Conservation (phyloP, 2,329 filamentous ascomycete species). For the Fusarium abutilonis region DNA sequence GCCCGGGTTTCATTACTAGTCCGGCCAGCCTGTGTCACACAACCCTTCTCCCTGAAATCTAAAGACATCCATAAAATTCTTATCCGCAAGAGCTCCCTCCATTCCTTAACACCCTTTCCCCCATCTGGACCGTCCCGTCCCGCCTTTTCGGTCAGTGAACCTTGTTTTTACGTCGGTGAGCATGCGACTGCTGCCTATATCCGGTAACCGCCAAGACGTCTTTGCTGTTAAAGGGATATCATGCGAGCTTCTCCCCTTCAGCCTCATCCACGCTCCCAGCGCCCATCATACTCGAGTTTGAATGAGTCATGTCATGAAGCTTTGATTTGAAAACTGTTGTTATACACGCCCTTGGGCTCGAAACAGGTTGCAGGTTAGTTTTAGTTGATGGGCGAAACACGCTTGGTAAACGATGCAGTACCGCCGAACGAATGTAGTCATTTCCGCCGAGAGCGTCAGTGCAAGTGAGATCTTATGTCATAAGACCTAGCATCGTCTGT, state of each 20-base stretch:
- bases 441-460: slow-evolving; percentile 26
- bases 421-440: slow-evolving; percentile 25
- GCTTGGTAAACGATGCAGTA: slow-evolving; percentile 15
- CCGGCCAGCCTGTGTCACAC: slow-evolving; percentile 3
- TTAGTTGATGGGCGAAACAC: slow-evolving; percentile 5
- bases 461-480: neutral
- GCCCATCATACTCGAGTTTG: neutral
- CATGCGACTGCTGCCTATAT: slow-evolving; percentile 6
- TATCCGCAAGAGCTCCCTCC: neutral
- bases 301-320: slow-evolving; percentile 10
- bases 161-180: neutral
- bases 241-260: no score
- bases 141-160: slow-evolving; percentile 16
- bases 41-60: neutral
- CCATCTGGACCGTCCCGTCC: slow-evolving; percentile 31
- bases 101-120: slow-evolving; percentile 8
- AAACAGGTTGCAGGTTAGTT: neutral
- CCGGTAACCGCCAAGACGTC: slow-evolving; percentile 3
- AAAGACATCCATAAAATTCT: neutral
- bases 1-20: neutral
- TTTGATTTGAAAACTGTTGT: neutral
- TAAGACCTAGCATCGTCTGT: slow-evolving; percentile 21
- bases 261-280: slow-evolving; percentile 34
- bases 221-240: slow-evolving; percentile 18
- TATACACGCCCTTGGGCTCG: slow-evolving; percentile 13